Evolutionary conservation across 2,329 filamentous ascomycete genomes (phyloP), one percentile per base, ranked within the genome.

Genomic region (Diaporthe vaccinii): DNA sequence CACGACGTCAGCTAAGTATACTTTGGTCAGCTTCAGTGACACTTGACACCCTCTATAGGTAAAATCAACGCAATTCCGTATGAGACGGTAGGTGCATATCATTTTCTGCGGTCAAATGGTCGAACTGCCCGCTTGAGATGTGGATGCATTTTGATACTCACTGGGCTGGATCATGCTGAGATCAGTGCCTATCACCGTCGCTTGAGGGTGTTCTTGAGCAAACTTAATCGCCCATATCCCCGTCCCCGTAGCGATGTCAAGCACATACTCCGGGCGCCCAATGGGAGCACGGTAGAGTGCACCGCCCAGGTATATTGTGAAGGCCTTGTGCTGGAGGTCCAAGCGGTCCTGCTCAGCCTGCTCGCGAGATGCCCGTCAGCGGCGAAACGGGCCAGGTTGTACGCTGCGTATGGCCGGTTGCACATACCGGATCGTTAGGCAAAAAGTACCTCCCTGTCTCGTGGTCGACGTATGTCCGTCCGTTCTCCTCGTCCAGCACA

Each of bases 161-260:
- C 55, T 49, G 17, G 75, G 75, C 34, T 76, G 75, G 8, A 76
- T 76, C 58, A 75, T 69, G 68, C 75, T 76, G 4, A 76, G 61
- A 36, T 75, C 75, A 41, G 75, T 76, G 3, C 75, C 75, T 62
- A 75, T 62, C 34, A 76, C 69, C 0, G 59, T 76, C 9, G 75
- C 49, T 14, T 69, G 51, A n/a, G 75, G 75, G 39, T 76, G 61
- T 1, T 72, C 36, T 34, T 58, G 71, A 17, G 75, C 69, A 22
- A 75, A 76, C 3, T 75, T 70, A 22, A 73, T 76, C 20, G 75
- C 73, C 75, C 75, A 76, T 31, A 74, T 76, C 10, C 75, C 74
- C 20, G 74, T 75, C 20, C 74, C 74, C 4, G 71, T 76, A 2
- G 71, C 74, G 2, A 74, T 76, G 28, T 76, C 65, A 20, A 76